Percentiles rank a stretch among this genome's conserved stretches.
Conservation (phyloP, 1,139 yeast species). For the Candida labiduridarum region DNA sequence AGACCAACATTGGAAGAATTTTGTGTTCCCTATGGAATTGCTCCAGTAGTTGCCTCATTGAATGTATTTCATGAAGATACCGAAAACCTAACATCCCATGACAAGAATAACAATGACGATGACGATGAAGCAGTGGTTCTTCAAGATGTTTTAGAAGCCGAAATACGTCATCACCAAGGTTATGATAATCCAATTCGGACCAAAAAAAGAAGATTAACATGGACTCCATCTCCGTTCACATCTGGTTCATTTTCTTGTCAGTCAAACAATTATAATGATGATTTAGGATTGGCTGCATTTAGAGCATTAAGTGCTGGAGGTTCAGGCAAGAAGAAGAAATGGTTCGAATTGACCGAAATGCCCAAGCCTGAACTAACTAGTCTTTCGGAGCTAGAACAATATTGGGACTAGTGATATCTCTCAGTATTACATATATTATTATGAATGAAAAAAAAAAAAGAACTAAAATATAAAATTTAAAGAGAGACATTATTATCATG, state of each 20-base stretch:
- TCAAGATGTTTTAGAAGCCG: constrained; percentile 37
- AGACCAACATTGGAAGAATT: constrained; percentile 49
- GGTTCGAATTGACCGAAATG: constrained; percentile 39
- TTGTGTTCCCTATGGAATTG: constrained; percentile 54
- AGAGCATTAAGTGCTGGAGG: constrained; percentile 31
- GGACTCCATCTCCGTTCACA: constrained; percentile 38
- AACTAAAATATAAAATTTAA: too few species aligned
- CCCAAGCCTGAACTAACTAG: constrained; percentile 71
- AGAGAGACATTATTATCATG: too few species aligned
- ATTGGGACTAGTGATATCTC: constrained; percentile 38
- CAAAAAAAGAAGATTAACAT: constrained; percentile 7
- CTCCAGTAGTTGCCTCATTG: constrained; percentile 69
- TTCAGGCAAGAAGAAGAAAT: constrained; percentile 44
- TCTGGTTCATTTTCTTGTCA: constrained; percentile 23
- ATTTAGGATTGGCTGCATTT: constrained; percentile 71
- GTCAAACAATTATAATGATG: constrained; percentile 26
- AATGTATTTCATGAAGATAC: constrained; percentile 18
- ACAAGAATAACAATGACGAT: constrained; percentile 25
- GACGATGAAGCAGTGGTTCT: constrained; percentile 35
- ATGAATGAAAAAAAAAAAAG: too few species aligned
- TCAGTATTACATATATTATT: too few species aligned
- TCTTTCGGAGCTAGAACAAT: constrained; percentile 69
- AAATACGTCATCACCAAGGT: not conserved
- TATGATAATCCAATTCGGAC: not conserved
- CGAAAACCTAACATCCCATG: constrained; percentile 41